Conservation (phyloP, 2,329 filamentous ascomycete genomes). For the Hawksworthiomyces lignivorus region DNA sequence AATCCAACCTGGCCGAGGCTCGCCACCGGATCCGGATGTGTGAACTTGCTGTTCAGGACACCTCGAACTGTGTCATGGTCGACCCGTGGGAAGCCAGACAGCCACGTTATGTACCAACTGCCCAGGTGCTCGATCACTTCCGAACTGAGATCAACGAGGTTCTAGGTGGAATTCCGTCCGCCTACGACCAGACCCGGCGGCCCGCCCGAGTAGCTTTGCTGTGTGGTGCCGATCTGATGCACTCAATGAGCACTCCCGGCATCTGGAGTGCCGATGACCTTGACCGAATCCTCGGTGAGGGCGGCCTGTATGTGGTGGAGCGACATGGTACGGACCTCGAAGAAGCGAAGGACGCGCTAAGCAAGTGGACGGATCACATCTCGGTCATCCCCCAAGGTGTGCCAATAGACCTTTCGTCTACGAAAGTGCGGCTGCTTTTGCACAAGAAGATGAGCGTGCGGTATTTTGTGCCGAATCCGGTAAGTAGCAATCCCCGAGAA, state of each 20-base stretch:
- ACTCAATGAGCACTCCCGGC: constrained; percentile 67
- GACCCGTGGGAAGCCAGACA: constrained; percentile 50
- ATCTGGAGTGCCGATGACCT: constrained; percentile 82
- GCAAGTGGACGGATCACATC: constrained; percentile 78
- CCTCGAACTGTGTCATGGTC: constrained; percentile 76
- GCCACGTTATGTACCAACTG: constrained; percentile 79
- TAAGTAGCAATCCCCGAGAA: too few relatives aligned
- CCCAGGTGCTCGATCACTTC: constrained; percentile 84
- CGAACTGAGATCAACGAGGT: constrained; percentile 81
- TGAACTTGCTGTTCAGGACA: constrained; percentile 65
- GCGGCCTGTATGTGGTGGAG: constrained; percentile 81
- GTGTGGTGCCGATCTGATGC: constrained; percentile 66
- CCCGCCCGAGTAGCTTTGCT: constrained; percentile 70
- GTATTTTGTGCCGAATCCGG: constrained; percentile 39
- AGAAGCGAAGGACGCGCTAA: constrained; percentile 73
- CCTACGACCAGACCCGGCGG: constrained; percentile 49
- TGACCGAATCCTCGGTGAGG: constrained; percentile 78
- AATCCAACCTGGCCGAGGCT: constrained; percentile 58
- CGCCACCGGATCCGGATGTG: constrained; percentile 64
- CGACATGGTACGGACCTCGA: constrained; percentile 77
- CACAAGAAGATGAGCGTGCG: constrained; percentile 75
- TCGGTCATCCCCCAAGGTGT: constrained; percentile 85
- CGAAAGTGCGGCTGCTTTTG: constrained; percentile 73
- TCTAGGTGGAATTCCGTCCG: constrained; percentile 62
- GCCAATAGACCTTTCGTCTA: constrained; percentile 73